Evolutionary conservation across 805 yeast genomes (phyloP).

Genomic region (Isabelozyma rhagii): DNA sequence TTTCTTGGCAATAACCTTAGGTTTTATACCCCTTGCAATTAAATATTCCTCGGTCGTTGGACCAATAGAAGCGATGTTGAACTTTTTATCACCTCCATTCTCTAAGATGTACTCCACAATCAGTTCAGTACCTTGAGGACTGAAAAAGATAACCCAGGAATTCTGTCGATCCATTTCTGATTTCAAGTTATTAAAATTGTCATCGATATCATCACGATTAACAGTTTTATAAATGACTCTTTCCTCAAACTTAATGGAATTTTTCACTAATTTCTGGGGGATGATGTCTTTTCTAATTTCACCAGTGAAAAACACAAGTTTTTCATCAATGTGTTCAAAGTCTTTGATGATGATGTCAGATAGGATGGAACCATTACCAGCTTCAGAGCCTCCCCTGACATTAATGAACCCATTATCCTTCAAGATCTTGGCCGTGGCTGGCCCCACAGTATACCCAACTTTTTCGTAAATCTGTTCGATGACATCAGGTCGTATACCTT

Average conservation of each 20-base stretch:
- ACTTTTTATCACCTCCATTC: constrained; percentile 7
- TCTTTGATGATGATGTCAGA: constrained; percentile 56
- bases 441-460: constrained; percentile 85
- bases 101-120: constrained; percentile 45
- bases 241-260: constrained; percentile 51
- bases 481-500: constrained; percentile 1
- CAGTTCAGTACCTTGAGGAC: constrained; percentile 81
- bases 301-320: constrained; percentile 77
- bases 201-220: constrained; percentile 44
- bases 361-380: constrained; percentile 77
- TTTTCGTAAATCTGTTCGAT: constrained; percentile 36
- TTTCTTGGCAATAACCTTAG: constrained; percentile 62
- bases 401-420: constrained; percentile 59
- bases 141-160: constrained; percentile 81
- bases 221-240: constrained; percentile 68
- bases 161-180: constrained; percentile 8
- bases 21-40: constrained; percentile 46
- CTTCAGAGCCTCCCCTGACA: constrained; percentile 67
- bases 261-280: constrained; percentile 52
- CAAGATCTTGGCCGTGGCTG: constrained; percentile 70
- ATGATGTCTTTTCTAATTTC: constrained; percentile 78
- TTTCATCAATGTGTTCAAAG: constrained; percentile 17
- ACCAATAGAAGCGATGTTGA: constrained; percentile 78
- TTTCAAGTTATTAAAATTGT: constrained; percentile 24
- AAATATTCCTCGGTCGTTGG: constrained; percentile 82